A percentile compares a stretch with the other conserved stretches of the same genome.
Evolutionary conservation across 805 yeast genomes (phyloP).

Genomic region (Kluyveromyces nonfermentans): DNA sequence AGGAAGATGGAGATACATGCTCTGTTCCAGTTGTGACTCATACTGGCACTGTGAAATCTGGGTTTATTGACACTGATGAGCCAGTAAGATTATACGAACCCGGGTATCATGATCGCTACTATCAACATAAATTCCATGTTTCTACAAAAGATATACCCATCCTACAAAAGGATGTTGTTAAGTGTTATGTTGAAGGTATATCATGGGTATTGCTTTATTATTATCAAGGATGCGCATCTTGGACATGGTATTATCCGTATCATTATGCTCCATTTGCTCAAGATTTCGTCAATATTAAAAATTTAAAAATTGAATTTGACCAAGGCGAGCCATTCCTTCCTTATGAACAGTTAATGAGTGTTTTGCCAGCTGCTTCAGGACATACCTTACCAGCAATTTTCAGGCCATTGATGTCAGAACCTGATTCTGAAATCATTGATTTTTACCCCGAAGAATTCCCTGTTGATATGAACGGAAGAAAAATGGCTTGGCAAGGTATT

Average conservation of each 20-base stretch:
- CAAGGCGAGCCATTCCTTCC: constrained; percentile 79
- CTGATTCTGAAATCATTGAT: constrained; percentile 76
- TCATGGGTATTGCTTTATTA: constrained; percentile 94
- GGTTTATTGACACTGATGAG: constrained; percentile 38
- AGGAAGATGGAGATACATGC: constrained; percentile 11
- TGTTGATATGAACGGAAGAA: constrained; percentile 92
- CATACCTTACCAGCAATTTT: constrained; percentile 77
- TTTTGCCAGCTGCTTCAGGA: constrained; percentile 87
- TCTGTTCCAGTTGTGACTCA: constrained; percentile 19
- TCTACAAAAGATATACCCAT: constrained; percentile 43
- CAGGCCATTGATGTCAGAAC: constrained; percentile 70
- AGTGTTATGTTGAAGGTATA: constrained; percentile 82
- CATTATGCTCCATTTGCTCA: constrained; percentile 97
- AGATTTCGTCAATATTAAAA: constrained; percentile 54
- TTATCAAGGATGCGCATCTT: constrained; percentile 96
- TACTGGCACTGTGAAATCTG: constrained; percentile 20
- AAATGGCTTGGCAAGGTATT: constrained; percentile 92
- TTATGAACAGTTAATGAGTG: constrained; percentile 90
- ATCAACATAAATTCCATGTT: constrained; percentile 60
- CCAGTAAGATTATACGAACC: constrained; percentile 71
- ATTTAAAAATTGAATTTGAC: constrained; percentile 47
- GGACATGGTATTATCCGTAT: constrained; percentile 97
- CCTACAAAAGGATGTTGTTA: constrained; percentile 51
- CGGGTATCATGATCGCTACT: constrained; percentile 80
- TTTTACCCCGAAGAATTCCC: constrained; percentile 84